These are phyloP conservation scores for Coemansia sp. DNA, from an alignment of 192 early-diverging fungal species.

Conservation along the genomic window DNA sequence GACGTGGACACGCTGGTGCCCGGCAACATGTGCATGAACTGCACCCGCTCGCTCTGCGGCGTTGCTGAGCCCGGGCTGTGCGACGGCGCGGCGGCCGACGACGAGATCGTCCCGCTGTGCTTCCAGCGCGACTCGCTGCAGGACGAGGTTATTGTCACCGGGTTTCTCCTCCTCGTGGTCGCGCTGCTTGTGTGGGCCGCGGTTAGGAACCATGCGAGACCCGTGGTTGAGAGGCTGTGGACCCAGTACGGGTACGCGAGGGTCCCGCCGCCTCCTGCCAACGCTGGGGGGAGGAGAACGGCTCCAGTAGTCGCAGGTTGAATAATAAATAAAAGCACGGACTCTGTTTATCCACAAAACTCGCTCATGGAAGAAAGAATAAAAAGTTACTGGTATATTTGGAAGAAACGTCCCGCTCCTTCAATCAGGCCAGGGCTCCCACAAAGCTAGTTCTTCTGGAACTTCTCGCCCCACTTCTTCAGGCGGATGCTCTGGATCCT, in stretches of 20 bases:
- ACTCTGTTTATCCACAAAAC: not conserved
- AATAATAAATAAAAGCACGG: not conserved
- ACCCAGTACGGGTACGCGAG: conserved; percentile 27
- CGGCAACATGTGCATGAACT: conserved; percentile 54
- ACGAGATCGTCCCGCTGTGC: conserved; percentile 53
- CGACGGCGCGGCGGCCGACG: conserved; percentile 52
- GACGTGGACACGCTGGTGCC: conserved; percentile 49
- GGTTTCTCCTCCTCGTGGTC: conserved; percentile 43
- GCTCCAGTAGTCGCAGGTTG: too few species aligned
- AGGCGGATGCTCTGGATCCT: conserved; percentile 95
- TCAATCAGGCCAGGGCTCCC: too few species aligned
- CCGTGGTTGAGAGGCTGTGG: conserved; percentile 35
- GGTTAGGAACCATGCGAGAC: conserved; percentile 29
- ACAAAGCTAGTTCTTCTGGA: conserved; percentile 42
- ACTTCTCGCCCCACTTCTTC: conserved; percentile 71
- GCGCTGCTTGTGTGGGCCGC: conserved; percentile 48
- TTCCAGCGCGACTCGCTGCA: conserved; percentile 56
- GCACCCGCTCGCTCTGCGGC: conserved; percentile 47
- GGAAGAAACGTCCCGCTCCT: too few species aligned
- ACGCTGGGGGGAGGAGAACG: too few species aligned
- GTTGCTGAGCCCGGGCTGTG: conserved; percentile 50
- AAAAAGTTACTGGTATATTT: not conserved
- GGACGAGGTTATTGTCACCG: conserved; percentile 48
- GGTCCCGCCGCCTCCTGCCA: not conserved
- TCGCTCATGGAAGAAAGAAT: not conserved